Evolutionary conservation across 1,284 basidiomycete species (phyloP), one percentile per base, ranked within the genome.

Genomic region (Apiotrichum gamsii): DNA sequence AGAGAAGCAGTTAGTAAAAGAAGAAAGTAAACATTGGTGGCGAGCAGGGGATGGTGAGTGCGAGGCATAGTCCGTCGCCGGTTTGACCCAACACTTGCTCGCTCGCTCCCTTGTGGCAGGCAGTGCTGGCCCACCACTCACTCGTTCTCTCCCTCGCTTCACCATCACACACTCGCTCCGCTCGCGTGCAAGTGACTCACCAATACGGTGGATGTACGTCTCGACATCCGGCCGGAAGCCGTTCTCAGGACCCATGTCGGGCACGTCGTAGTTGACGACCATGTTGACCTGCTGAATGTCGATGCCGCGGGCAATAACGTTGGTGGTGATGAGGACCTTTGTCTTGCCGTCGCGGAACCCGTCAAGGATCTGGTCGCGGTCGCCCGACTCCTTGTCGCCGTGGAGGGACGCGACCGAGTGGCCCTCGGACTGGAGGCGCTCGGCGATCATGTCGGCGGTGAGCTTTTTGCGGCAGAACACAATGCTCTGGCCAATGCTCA

Each of bases 211-310:
- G 49, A 98, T 84, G 69, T 99, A 99, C 1, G 94, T 98, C 76
- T 98, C 95, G 25, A 93, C 78, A 70, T 99, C 95, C 0, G 91
- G 89, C 52, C 68, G 56, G 70, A 44, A 62, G 21, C 47, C 39
- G 16, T 57, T 57, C 19, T 75, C 75, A 20, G 72, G 68, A 19
- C 73, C 73, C 75, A 89, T 80, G 58, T 89, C 77, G 1, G 95
- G 95, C 43, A 98, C 80, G 71, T 99, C 95, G 69, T 98, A 99
- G 76, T 98, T 97, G 66, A 94, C 87, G 18, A 95, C 90, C 88
- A 96, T 91, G 76, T 97, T 98, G 57, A 99, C 95, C 76, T 97
- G 94, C 57, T 90, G 79, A 62, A 99, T 96, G 67, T 99, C 95
- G 76, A 99, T 98, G 38, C 95, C 95, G 30, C 95, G 84, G 9